Conservation (phyloP, 805 yeast species). For the Kockiozyma suomiensis region DNA sequence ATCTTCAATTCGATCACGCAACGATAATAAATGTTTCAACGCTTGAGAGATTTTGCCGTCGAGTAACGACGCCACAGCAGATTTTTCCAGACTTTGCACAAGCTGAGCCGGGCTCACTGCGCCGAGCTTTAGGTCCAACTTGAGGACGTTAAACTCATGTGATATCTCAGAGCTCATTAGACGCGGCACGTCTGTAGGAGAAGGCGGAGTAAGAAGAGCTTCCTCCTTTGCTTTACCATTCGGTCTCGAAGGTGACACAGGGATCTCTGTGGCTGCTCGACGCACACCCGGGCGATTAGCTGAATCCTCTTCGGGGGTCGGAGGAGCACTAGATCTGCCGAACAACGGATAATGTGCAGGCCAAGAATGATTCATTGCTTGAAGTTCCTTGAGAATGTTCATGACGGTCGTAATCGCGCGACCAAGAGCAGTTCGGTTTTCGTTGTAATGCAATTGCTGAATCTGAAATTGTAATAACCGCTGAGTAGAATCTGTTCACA, state of each 20-base stretch:
- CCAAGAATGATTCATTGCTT: conserved; percentile 37
- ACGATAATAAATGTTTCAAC: conserved; percentile 64
- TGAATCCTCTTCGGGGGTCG: neutral
- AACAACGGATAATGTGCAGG: conserved; percentile 41
- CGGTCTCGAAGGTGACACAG: neutral
- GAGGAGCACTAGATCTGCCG: conserved; percentile 8
- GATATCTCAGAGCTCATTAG: conserved; percentile 23
- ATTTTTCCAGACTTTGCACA: conserved; percentile 62
- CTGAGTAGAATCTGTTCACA: conserved; percentile 27
- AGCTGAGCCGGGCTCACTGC: conserved; percentile 46
- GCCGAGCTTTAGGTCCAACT: conserved; percentile 62
- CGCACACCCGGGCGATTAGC: conserved; percentile 6
- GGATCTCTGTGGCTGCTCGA: conserved; percentile 24
- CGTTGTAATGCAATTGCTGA: conserved; percentile 76
- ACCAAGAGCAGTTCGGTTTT: conserved; percentile 65
- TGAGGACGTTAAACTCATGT: conserved; percentile 57
- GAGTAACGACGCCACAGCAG: conserved; percentile 68
- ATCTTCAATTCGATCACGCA: conserved; percentile 84
- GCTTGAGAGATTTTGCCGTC: conserved; percentile 69
- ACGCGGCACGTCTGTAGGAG: conserved; percentile 17
- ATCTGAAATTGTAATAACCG: conserved; percentile 51
- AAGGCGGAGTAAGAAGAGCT: neutral
- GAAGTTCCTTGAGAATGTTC: conserved; percentile 39
- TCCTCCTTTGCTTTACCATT: conserved; percentile 5
- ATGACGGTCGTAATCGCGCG: conserved; percentile 44